These are phyloP conservation scores for Sphagnurus paluster DNA, from an alignment of 1,284 basidiomycete species.

Conservation along the genomic window DNA sequence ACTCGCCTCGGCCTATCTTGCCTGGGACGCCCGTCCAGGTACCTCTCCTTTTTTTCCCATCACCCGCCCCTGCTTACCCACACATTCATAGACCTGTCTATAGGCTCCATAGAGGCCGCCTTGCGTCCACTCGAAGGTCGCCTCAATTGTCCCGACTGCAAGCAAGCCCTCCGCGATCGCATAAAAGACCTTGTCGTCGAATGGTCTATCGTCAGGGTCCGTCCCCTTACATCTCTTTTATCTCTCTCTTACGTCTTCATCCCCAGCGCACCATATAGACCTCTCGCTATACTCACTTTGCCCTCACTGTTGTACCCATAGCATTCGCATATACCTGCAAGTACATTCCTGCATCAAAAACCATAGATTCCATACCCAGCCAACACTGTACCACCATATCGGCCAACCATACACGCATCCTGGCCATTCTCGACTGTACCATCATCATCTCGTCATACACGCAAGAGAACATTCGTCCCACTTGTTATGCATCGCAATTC, in stretches of 20 bases:
- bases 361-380: neutral
- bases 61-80: slow-evolving; percentile 6
- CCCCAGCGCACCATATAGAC: too few relatives aligned
- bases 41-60: slow-evolving; percentile 13
- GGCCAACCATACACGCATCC: slow-evolving; percentile 13
- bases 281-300: too few relatives aligned
- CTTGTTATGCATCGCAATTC: neutral
- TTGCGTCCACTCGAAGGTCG: slow-evolving; percentile 58
- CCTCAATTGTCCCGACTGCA: slow-evolving; percentile 62
- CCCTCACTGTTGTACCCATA: too few relatives aligned
- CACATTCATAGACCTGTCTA: slow-evolving; percentile 50
- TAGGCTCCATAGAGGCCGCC: slow-evolving; percentile 59
- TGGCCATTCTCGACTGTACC: slow-evolving; percentile 13
- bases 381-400: neutral
- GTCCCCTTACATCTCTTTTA: neutral
- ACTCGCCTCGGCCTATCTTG: slow-evolving; percentile 63
- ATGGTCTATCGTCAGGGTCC: slow-evolving; percentile 78
- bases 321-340: too few relatives aligned
- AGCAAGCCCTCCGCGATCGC: slow-evolving; percentile 57
- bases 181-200: slow-evolving; percentile 68
- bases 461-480: neutral
- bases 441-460: neutral
- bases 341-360: too few relatives aligned
- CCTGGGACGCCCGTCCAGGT: slow-evolving; percentile 71
- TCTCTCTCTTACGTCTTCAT: neutral